phyloP scores from a whole-genome alignment of 352 stramenopile species.

The Pythium sukuiense region DNA sequence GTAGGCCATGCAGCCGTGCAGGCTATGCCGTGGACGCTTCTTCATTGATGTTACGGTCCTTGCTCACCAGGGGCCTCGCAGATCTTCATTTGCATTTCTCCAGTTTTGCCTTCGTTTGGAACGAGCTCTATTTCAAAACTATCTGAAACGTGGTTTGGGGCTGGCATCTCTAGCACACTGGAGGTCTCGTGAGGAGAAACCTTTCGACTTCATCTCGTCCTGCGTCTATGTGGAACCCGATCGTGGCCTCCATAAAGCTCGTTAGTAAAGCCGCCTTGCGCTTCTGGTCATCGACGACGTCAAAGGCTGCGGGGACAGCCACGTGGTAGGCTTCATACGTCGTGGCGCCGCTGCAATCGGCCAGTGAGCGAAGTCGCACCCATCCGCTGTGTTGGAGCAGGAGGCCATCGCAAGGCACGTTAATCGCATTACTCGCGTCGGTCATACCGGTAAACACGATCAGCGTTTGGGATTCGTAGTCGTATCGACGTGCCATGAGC shows the following conservation, averaged over 20 bases:
- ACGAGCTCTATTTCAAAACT: no score
- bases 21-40: no score
- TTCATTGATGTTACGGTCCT: no score
- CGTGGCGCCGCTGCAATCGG: neutral
- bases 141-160: no score
- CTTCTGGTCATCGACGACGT: slow-evolving; percentile 11
- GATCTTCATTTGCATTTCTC: no score
- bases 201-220: slow-evolving; percentile 15
- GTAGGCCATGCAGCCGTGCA: no score
- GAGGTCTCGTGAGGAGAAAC: slow-evolving; percentile 1
- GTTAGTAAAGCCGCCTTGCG: slow-evolving; percentile 17
- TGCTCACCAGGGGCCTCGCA: no score
- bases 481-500: slow-evolving; percentile 5
- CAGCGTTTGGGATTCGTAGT: neutral
- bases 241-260: slow-evolving; percentile 18
- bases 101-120: no score
- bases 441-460: slow-evolving; percentile 12
- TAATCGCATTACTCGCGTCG: slow-evolving; percentile 3
- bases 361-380: slow-evolving; percentile 1
- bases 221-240: slow-evolving; percentile 16
- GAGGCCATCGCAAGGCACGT: slow-evolving; percentile 5
- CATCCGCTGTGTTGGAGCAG: slow-evolving; percentile 19
- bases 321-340: slow-evolving; percentile 9
- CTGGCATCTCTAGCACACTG: neutral
- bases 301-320: slow-evolving; percentile 1